Evolutionary conservation across 768 basidiomycete species (phyloP).

Genomic region (Kwoniella mangroviensis): DNA sequence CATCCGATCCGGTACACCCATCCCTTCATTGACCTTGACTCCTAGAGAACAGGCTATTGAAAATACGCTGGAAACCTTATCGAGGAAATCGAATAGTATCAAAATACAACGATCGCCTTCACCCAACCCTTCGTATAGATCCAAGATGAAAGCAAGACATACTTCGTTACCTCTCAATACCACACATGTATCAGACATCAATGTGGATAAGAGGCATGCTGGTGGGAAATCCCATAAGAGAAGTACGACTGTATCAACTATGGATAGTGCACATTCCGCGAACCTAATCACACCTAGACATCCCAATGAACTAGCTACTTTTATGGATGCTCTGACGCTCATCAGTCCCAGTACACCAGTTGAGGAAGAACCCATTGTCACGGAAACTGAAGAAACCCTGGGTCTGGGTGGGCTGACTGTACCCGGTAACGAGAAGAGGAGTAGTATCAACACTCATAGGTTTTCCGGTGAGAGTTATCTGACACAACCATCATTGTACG

Average conservation of each 20-base stretch:
- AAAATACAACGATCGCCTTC: not conserved
- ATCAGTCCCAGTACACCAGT: not conserved
- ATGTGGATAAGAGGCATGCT: not conserved
- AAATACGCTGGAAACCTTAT: slow-evolving; percentile 6
- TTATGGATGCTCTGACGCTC: not conserved
- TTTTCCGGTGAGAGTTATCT: slow-evolving; percentile 13
- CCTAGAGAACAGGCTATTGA: slow-evolving; percentile 12
- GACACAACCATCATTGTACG: slow-evolving; percentile 14
- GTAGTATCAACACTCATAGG: not conserved
- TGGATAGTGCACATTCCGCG: slow-evolving; percentile 3
- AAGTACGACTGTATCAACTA: not conserved
- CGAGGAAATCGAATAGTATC: not conserved
- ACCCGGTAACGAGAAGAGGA: not conserved
- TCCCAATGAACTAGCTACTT: slow-evolving; percentile 4
- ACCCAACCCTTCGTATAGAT: not conserved
- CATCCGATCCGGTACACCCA: not conserved
- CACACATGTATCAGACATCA: not conserved
- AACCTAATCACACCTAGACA: slow-evolving; percentile 15
- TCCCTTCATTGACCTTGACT: not conserved
- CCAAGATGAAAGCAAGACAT: slow-evolving; percentile 11
- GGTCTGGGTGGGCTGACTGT: not conserved
- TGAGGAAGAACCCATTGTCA: not conserved
- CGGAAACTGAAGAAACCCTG: not conserved
- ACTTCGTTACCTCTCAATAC: slow-evolving; percentile 7
- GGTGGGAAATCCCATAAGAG: not conserved